A percentile compares a stretch with the other conserved stretches of the same genome.
phyloP scores from a whole-genome alignment of 257 asterid genomes.

The Gentiana dahurica region DNA sequence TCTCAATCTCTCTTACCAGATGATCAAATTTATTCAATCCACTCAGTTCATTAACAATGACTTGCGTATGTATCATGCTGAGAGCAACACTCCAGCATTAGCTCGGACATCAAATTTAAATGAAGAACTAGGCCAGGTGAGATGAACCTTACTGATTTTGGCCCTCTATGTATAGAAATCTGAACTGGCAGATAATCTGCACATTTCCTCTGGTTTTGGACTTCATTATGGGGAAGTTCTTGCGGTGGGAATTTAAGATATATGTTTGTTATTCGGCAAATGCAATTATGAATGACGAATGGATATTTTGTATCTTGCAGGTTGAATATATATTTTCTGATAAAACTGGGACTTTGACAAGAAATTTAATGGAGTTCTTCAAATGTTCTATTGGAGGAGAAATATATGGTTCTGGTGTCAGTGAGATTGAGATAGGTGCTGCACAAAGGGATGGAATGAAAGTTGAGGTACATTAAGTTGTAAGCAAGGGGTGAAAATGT shows the following conservation, averaged over 20 bases:
- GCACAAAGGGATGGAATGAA: constrained; percentile 76
- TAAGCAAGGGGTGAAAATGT: constrained; percentile 3
- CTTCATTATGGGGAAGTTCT: too few relatives aligned
- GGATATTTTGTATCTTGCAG: constrained; percentile 29
- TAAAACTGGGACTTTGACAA: constrained; percentile 95
- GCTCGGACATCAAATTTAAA: constrained; percentile 98
- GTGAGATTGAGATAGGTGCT: constrained; percentile 86
- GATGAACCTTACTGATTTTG: not conserved
- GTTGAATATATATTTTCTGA: constrained; percentile 98
- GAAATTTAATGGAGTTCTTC: constrained; percentile 97
- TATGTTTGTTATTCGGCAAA: not conserved
- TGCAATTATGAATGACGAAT: constrained; percentile 14
- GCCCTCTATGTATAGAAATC: too few relatives aligned
- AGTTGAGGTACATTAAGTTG: constrained; percentile 47
- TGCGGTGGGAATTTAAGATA: too few relatives aligned
- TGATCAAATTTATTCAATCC: constrained; percentile 96
- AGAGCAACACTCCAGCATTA: constrained; percentile 91
- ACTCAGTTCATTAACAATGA: constrained; percentile 98
- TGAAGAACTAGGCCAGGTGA: constrained; percentile 99
- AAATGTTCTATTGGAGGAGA: constrained; percentile 98
- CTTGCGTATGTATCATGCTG: constrained; percentile 87
- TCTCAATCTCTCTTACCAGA: constrained; percentile 39
- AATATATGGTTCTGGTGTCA: constrained; percentile 88
- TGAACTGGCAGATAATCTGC: too few relatives aligned
- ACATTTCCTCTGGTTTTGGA: too few relatives aligned